Evolutionary conservation across 2,329 filamentous ascomycete species (phyloP).

Genomic region (Monilinia polystroma): DNA sequence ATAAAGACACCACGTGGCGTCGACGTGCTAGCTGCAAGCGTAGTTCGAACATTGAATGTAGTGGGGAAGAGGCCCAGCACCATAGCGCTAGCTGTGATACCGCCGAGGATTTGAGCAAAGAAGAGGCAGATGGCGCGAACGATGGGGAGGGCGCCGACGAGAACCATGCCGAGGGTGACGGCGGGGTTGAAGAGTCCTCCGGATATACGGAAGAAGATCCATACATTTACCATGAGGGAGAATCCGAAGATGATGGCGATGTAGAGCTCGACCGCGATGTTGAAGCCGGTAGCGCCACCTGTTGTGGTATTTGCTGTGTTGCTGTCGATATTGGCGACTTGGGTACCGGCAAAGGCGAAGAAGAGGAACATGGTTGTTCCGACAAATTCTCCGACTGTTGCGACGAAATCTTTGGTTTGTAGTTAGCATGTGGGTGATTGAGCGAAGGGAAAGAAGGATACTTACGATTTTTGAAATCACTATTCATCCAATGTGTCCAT

Average conservation of each 20-base stretch:
- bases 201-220: conserved; percentile 54
- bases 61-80: conserved; percentile 35
- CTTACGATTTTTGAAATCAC: conserved; percentile 45
- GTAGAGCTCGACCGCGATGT: conserved; percentile 44
- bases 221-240: conserved; percentile 52
- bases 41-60: conserved; percentile 49
- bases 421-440: background rate
- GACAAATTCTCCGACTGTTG: conserved; percentile 37
- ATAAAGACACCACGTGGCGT: conserved; percentile 50
- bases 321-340: conserved; percentile 37
- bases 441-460: background rate
- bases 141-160: conserved; percentile 41
- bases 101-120: conserved; percentile 41
- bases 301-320: conserved; percentile 5
- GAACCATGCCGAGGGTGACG: conserved; percentile 42
- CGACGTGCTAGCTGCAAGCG: conserved; percentile 43
- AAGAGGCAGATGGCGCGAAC: conserved; percentile 40
- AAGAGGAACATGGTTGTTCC: conserved; percentile 43
- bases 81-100: conserved; percentile 44
- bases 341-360: conserved; percentile 40
- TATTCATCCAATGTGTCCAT: conserved; percentile 50
- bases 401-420: conserved; percentile 32
- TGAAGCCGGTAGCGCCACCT: conserved; percentile 15
- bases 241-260: conserved; percentile 40
- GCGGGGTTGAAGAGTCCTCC: conserved; percentile 55